phyloP scores from a whole-genome alignment of 2,329 filamentous ascomycete genomes.

The Thelonectria rubi region DNA sequence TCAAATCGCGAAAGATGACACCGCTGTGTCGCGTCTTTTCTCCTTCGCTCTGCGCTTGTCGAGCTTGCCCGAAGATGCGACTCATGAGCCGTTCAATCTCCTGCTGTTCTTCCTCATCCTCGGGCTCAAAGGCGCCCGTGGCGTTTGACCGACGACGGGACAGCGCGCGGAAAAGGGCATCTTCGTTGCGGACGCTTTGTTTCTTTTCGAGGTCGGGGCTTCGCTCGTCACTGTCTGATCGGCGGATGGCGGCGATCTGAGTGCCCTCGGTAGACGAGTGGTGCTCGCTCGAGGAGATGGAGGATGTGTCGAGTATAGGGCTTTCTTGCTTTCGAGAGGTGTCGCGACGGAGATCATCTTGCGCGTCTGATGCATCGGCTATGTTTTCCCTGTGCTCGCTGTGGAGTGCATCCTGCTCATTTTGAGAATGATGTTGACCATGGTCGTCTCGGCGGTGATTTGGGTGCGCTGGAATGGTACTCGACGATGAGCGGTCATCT shows the following conservation, averaged over 20 bases:
- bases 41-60: conserved; percentile 72
- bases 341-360: conserved; percentile 16
- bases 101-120: conserved; percentile 46
- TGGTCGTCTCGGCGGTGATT: neutral
- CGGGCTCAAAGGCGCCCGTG: conserved; percentile 48
- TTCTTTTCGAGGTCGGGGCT: conserved; percentile 31
- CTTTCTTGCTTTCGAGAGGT: conserved; percentile 1
- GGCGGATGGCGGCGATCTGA: conserved; percentile 43
- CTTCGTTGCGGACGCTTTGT: conserved; percentile 52
- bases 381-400: neutral
- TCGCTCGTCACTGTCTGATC: conserved; percentile 30
- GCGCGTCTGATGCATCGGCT: neutral
- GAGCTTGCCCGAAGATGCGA: conserved; percentile 73
- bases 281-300: conserved; percentile 11
- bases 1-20: conserved; percentile 75
- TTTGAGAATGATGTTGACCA: neutral
- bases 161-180: conserved; percentile 60
- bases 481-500: neutral
- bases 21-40: conserved; percentile 75
- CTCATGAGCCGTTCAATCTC: conserved; percentile 72
- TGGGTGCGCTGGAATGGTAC: neutral
- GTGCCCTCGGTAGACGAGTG: conserved; percentile 23
- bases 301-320: neutral
- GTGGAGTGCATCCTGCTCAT: neutral
- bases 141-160: conserved; percentile 58